Base-by-base conservation (phyloP, 208 protist species). In the Angomonas ambiguus region DNA sequence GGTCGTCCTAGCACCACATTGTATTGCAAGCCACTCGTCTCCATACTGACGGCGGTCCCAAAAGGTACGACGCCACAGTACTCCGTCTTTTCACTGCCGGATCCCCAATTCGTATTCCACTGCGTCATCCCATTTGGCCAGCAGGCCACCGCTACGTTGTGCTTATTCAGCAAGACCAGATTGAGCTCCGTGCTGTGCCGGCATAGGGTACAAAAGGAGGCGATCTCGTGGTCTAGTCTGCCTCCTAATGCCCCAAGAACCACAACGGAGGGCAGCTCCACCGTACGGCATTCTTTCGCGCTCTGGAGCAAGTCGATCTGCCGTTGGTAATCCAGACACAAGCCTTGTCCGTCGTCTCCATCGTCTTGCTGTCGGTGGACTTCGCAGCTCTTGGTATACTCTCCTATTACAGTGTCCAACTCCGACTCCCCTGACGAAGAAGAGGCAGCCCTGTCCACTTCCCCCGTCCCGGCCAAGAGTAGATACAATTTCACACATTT, bases 141-240 rank as follows among this genome's bases (percentile, higher is more conserved):
- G 72, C 88, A 94, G 6, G 85, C 77, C 61, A 90, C 83, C 25
- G 87, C 63, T 10, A 88, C 79, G 65, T 89, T 90, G 56, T 53
- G 25, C 45, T 45, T n/a, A 30, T 59, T 33, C 28, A 30, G 6
- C 4, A 59, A 8, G 41, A 88, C 62, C 0, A 85, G 5, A 66
- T 88, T 69, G 18, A 79, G 72, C 16, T 74, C 45, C 2, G 38
- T 32, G 0, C 69, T 76, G 51, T 72, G 77, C 10, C 59, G 31
- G 5, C 82, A 32, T n/a, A 90, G 55, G 13, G 30, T 63, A 38
- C 45, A 68, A 27, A 88, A 62, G 8, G 72, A 67, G 6, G 59
- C 82, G 33, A 91, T 65, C 71, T 91, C 85, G 69, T 94, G 88
- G 67, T 94, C 88, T 16, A 92, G 60, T 30, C 88, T 82, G 28